Evolutionary conservation across 768 basidiomycete genomes (phyloP).

Genomic region (Crucibulum laeve): DNA sequence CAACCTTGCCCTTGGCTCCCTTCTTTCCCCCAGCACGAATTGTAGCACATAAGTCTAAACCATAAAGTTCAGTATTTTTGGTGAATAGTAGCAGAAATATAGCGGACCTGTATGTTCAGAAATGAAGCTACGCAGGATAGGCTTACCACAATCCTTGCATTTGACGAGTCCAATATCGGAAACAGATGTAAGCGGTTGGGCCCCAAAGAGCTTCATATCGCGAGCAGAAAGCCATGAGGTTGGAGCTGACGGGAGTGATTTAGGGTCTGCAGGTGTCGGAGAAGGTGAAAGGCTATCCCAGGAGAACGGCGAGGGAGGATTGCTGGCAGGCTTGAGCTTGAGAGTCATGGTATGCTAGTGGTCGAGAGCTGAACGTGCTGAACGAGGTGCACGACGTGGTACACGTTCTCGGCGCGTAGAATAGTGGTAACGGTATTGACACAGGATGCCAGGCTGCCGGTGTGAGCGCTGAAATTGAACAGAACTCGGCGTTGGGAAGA

Average conservation of each 20-base stretch:
- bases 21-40: conserved; percentile 54
- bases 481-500: no score
- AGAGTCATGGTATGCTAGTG: conserved; percentile 28
- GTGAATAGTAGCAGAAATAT: neutral
- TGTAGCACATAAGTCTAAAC: conserved; percentile 57
- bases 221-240: conserved; percentile 81
- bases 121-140: conserved; percentile 70
- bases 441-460: no score
- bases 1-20: conserved; percentile 49
- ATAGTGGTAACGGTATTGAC: no score
- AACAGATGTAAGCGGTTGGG: conserved; percentile 63
- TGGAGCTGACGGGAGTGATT: conserved; percentile 63
- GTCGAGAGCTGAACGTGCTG: neutral
- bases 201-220: conserved; percentile 87
- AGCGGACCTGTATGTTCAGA: conserved; percentile 67
- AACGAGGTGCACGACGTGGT: neutral
- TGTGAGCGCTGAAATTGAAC: no score
- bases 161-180: conserved; percentile 60
- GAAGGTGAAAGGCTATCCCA: conserved; percentile 49
- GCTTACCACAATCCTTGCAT: conserved; percentile 81
- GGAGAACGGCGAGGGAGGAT: conserved; percentile 53
- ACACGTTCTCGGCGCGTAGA: no score
- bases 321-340: conserved; percentile 38
- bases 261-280: conserved; percentile 29
- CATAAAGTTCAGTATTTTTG: conserved; percentile 6